Base-by-base conservation (phyloP, 495 filamentous ascomycete species). In the Rusavskia elegans region DNA sequence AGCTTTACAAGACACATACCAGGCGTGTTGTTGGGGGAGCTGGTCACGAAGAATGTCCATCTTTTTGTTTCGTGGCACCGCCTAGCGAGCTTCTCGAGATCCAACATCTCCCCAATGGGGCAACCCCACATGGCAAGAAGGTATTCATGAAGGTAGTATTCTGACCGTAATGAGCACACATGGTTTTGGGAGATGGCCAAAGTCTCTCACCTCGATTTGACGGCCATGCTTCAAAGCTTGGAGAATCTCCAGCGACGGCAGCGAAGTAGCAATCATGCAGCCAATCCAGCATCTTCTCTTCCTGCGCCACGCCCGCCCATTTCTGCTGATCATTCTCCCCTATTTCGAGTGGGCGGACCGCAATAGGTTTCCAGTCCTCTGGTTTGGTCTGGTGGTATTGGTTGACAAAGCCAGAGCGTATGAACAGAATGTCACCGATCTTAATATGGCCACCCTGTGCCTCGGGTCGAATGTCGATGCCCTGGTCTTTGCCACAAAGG, bases 21-120 rank as follows among this genome's bases (percentile, higher is more conserved):
- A 21, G 44, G 44, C 44, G 23, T 46, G 13, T 46, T 46, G 23
- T 46, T 29, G 5, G 78, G 79, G 29, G 67, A 71, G 62, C 76
- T 81, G 1, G 79, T 82, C 48, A 87, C 63, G 56, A 88, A 75
- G 60, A 87, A 85, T 29, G 69, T 76, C 75, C 83, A 87, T 59
- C 72, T 71, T 16, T 74, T 73, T 48, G 66, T 49, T 61, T 71
- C 65, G 44, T 69, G 54, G 63, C 77, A 79, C 38, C 60, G 67
- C 56, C 53, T 46, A 13, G 71, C 67, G 48, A 81, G 49, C 14
- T 51, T 61, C 56, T 81, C 77, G 53, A 80, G 62, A 69, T 80
- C 75, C 57, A 75, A 68, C 73, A 81, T 78, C 64, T 81, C 77
- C 8, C 77, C 77, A 49, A 81, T 56, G 16, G 77, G 77, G 59